A percentile compares a stretch with the other conserved stretches of the same genome.
phyloP scores from a whole-genome alignment of 768 basidiomycete genomes.

The Tylopilus sp. region DNA sequence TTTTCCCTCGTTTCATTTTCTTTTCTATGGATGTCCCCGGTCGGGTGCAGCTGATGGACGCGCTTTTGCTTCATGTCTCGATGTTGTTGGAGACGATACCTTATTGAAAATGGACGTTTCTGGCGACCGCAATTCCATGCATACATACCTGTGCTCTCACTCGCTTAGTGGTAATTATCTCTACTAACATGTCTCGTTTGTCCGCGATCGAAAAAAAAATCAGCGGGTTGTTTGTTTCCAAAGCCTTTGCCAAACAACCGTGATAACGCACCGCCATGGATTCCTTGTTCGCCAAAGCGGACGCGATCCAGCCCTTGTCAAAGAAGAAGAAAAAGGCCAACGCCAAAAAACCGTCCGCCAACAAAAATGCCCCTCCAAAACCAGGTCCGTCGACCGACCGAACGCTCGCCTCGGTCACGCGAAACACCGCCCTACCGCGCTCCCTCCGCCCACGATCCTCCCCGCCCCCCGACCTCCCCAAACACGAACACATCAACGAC shows the following conservation, averaged over 20 bases:
- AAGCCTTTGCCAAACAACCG: slow-evolving; percentile 14
- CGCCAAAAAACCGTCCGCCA: slow-evolving; percentile 24
- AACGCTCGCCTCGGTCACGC: slow-evolving; percentile 56
- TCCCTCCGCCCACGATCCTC: slow-evolving; percentile 57
- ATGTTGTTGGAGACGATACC: slow-evolving; percentile 1
- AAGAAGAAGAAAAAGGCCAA: slow-evolving; percentile 40
- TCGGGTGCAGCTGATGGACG: slow-evolving; percentile 12
- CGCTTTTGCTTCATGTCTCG: background rate
- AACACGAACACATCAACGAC: slow-evolving; percentile 63
- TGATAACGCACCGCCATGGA: slow-evolving; percentile 42
- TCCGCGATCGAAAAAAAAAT: too few relatives aligned
- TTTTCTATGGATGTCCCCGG: background rate
- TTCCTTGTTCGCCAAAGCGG: slow-evolving; percentile 66
- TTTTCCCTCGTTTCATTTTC: background rate
- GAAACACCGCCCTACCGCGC: slow-evolving; percentile 60
- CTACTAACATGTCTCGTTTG: too few relatives aligned
- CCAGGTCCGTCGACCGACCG: slow-evolving; percentile 37
- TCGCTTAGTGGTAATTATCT: background rate
- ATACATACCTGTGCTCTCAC: background rate
- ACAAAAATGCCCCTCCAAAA: slow-evolving; percentile 14
- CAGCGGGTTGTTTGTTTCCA: slow-evolving; percentile 12
- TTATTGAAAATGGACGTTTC: slow-evolving; percentile 8
- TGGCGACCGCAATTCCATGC: background rate
- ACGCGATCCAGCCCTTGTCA: slow-evolving; percentile 48
- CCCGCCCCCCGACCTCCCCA: slow-evolving; percentile 43